phyloP scores from a whole-genome alignment of 306 rosid species.

The Astragalus glycyphyllos region DNA sequence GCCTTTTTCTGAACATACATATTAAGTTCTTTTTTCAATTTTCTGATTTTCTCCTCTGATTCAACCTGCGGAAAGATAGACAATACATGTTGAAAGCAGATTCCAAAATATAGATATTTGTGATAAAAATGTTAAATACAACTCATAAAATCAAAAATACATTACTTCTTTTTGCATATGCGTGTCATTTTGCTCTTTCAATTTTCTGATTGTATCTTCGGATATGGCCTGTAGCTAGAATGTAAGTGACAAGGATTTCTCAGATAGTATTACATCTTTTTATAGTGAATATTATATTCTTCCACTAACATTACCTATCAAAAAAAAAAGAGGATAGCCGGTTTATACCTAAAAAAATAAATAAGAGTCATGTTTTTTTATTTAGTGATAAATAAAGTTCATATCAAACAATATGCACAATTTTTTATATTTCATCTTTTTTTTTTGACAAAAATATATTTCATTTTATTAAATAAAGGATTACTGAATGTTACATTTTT shows the following conservation, averaged over 20 bases:
- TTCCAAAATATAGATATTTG: background rate
- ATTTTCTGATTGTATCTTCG: slow-evolving; percentile 48
- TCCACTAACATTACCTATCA: too few species aligned
- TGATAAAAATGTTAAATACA: slow-evolving; percentile 14
- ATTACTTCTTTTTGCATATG: slow-evolving; percentile 59
- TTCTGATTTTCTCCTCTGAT: slow-evolving; percentile 52
- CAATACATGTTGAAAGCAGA: slow-evolving; percentile 7
- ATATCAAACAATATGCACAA: too few species aligned
- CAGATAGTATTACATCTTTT: slow-evolving; percentile 52
- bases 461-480: too few species aligned
- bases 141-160: slow-evolving; percentile 34
- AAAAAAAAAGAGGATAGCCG: too few species aligned
- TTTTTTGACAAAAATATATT: too few species aligned
- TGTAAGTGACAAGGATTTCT: slow-evolving; percentile 34
- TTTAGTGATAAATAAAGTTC: too few species aligned
- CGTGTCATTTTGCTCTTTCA: slow-evolving; percentile 50
- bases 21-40: slow-evolving; percentile 49
- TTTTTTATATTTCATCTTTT: too few species aligned
- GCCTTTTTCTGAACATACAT: slow-evolving; percentile 54
- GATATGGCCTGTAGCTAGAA: slow-evolving; percentile 37
- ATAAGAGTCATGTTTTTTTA: too few species aligned
- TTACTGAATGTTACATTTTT: too few species aligned
- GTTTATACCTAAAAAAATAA: too few species aligned
- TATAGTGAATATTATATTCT: slow-evolving; percentile 52
- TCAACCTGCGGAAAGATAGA: slow-evolving; percentile 37